These are phyloP conservation scores for Quercus variabilis DNA, from an alignment of 306 rosid species.

Conservation along the genomic window DNA sequence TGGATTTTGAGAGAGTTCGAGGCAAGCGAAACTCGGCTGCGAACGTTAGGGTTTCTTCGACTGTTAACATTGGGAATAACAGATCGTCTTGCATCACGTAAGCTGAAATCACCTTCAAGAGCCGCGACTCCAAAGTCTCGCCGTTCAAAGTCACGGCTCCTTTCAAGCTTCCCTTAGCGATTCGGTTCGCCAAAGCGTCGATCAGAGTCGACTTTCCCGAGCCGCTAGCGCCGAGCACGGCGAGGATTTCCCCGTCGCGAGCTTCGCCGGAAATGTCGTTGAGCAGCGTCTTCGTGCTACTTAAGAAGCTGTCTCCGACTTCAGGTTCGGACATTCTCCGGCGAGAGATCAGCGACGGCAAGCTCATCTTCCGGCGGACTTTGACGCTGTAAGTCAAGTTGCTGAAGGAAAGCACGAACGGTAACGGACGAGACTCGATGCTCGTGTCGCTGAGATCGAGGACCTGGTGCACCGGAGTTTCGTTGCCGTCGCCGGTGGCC, in stretches of 20 bases:
- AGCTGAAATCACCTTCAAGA: conserved; percentile 80
- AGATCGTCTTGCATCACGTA: conserved; percentile 98
- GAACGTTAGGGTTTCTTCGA: conserved; percentile 87
- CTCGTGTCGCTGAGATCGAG: conserved; percentile 35
- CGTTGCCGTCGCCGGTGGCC: conserved; percentile 60
- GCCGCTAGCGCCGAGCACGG: conserved; percentile 94
- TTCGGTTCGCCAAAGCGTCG: conserved; percentile 83
- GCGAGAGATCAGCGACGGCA: conserved; percentile 13
- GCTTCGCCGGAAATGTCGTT: conserved; percentile 90
- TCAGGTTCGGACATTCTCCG: conserved; percentile 18
- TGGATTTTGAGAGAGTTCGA: conserved; percentile 60
- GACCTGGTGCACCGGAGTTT: conserved; percentile 69
- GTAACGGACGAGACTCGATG: conserved; percentile 50
- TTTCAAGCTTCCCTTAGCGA: conserved; percentile 82
- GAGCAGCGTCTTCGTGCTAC: conserved; percentile 55
- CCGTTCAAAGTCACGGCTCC: conserved; percentile 76
- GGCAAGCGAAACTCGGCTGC: conserved; percentile 92
- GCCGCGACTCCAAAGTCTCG: conserved; percentile 66
- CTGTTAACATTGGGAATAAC: conserved; percentile 93
- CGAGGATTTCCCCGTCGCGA: conserved; percentile 82
- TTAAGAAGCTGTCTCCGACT: conserved; percentile 40
- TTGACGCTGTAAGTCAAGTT: conserved; percentile 78
- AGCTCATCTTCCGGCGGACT: conserved; percentile 44
- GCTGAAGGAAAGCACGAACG: conserved; percentile 69
- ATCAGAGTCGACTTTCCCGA: conserved; percentile 91